Evolutionary conservation across 2,329 filamentous ascomycete genomes (phyloP), one percentile per base, ranked within the genome.

Genomic region (Fusarium equiseti): DNA sequence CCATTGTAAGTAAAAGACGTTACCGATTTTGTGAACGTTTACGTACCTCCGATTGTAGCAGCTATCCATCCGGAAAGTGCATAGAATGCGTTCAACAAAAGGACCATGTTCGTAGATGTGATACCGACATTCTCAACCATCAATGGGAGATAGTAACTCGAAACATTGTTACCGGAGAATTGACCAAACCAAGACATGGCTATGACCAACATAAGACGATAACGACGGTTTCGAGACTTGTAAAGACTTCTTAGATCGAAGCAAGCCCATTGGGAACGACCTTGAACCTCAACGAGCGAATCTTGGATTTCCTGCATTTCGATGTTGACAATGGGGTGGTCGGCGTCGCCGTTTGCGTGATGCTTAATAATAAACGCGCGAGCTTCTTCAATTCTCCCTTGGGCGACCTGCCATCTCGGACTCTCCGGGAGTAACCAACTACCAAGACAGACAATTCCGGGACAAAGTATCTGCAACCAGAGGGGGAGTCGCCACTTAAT

Each of bases 391-490:
- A n/a, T 4, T 20, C 57, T 31, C 1, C 44, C 66, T 20, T 64
- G 64, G 4, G 59, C 51, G 4, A 70, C 26, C 11, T 44, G 26
- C 88, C 88, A 90, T 56, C 89, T 79, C 8, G 89, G 89, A 20
- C 86, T 89, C 73, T 91, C 89, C 0, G 89, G 89, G 3, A 90
- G 77, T 64, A 88, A 81, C 57, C 83, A 87, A 8, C 83, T 50
- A 11, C 59, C 38, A 8, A 68, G 27, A 35, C 42, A 63, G 5
- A 71, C 70, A 4, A 73, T 3, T 3, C 70, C 70, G 4, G 71
- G 71, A 10, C 63, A 69, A 1, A 73, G 59, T 1, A 69, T 66
- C 51, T 73, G 71, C 1, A 72, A 35, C 66, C 63, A 66, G 3
- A 72, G 51, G 6, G 71, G 71, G 11, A 73, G 57, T 1, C 71